Evolutionary conservation across 495 filamentous ascomycete species (phyloP).

Genomic region (Durotheca rogersii): DNA sequence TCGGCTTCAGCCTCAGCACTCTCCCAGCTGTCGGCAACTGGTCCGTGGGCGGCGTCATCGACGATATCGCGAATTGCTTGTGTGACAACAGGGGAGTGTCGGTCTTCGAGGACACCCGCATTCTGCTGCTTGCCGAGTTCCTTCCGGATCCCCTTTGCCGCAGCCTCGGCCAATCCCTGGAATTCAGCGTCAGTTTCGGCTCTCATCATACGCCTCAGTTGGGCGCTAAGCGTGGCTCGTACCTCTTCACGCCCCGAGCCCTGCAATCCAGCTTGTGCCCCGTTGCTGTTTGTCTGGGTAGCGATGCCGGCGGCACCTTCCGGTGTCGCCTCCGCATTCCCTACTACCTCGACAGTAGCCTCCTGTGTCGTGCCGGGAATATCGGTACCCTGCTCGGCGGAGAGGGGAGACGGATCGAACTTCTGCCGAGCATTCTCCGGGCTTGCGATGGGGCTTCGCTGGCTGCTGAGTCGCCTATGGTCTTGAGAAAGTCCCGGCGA

Average conservation of each 20-base stretch:
- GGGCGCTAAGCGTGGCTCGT: slow-evolving; percentile 48
- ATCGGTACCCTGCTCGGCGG: slow-evolving; percentile 9
- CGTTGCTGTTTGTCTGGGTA: slow-evolving; percentile 63
- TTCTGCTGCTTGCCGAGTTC: slow-evolving; percentile 60
- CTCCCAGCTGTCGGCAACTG: slow-evolving; percentile 74
- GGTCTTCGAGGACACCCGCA: slow-evolving; percentile 50
- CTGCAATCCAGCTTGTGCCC: slow-evolving; percentile 65
- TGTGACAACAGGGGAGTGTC: slow-evolving; percentile 52
- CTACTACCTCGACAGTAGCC: slow-evolving; percentile 22
- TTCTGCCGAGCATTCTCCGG: slow-evolving; percentile 48
- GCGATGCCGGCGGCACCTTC: slow-evolving; percentile 70
- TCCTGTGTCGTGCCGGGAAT: slow-evolving; percentile 1
- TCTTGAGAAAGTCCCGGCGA: slow-evolving; percentile 37
- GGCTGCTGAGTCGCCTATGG: slow-evolving; percentile 42
- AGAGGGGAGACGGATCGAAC: slow-evolving; percentile 38
- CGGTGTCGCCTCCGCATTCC: slow-evolving; percentile 64
- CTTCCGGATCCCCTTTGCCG: slow-evolving; percentile 54
- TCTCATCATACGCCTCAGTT: slow-evolving; percentile 44
- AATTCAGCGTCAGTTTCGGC: slow-evolving; percentile 49
- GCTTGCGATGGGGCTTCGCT: slow-evolving; percentile 41
- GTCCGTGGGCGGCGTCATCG: slow-evolving; percentile 57
- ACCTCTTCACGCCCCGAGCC: slow-evolving; percentile 55
- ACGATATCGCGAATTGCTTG: slow-evolving; percentile 59
- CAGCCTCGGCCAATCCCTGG: slow-evolving; percentile 43
- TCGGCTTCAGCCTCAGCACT: slow-evolving; percentile 65